A percentile compares a stretch with the other conserved stretches of the same genome.
These are phyloP conservation scores for Mucor lusitanicus DNA, from an alignment of 371 early-diverging fungal species.

Conservation along the genomic window DNA sequence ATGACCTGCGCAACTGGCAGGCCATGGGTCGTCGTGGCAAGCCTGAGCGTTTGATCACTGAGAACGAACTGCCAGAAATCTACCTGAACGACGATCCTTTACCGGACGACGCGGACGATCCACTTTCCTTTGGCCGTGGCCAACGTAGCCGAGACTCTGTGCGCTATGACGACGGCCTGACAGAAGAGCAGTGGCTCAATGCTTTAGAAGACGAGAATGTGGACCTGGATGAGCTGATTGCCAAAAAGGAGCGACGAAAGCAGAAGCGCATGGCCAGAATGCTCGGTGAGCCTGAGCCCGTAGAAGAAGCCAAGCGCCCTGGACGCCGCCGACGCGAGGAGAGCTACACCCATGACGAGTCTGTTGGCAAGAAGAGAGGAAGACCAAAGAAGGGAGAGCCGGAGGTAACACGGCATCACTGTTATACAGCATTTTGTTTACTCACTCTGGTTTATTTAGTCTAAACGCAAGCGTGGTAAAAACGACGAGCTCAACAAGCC, in stretches of 20 bases:
- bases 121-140: constrained; percentile 57
- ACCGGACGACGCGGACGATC: constrained; percentile 49
- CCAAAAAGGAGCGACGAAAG: constrained; percentile 27
- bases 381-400: constrained; percentile 32
- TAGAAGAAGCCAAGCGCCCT: constrained; percentile 1
- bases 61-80: constrained; percentile 84
- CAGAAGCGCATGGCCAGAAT: constrained; percentile 18
- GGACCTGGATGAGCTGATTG: constrained; percentile 65
- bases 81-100: constrained; percentile 68
- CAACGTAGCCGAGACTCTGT: constrained; percentile 70
- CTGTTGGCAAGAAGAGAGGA: constrained; percentile 49
- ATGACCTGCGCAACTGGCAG: constrained; percentile 31
- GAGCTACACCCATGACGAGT: background rate
- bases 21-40: constrained; percentile 40
- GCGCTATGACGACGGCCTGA: constrained; percentile 90
- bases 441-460: constrained; percentile 12
- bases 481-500: constrained; percentile 25
- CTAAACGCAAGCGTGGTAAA: constrained; percentile 27
- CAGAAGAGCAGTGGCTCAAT: constrained; percentile 90
- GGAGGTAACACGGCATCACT: constrained; percentile 12
- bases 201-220: constrained; percentile 63
- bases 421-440: constrained; percentile 1
- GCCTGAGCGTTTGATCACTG: constrained; percentile 80
- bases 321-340: constrained; percentile 25
- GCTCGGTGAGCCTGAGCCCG: constrained; percentile 9